Base-by-base conservation (phyloP, 2,329 filamentous ascomycete genomes). In the Epichloe amarillans region DNA sequence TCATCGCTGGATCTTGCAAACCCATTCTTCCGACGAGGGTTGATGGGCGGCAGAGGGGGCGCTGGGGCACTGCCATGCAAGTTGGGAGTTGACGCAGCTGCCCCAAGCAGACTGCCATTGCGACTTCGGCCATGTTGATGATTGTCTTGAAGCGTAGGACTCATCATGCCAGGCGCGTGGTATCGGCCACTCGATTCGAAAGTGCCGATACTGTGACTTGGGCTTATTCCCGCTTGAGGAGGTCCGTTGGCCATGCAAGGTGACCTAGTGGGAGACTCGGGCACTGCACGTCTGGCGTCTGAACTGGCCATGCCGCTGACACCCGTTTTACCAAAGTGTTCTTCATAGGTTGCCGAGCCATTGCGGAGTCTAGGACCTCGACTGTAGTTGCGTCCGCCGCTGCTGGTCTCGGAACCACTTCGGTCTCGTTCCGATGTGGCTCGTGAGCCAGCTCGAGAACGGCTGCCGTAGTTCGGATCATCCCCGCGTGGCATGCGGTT, bases 21-120 rank as follows among this genome's bases (percentile, higher is more conserved):
- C 3, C 64, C 62, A 10, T 70, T 71, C 49, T 74, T 71, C 10
- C 78, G 72, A 46, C 75, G 70, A 30, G 78, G 78, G 58, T 81
- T 81, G 60, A 82, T 76, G 2, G 77, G 77, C 2, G 78, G 78
- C 37, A 82, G 52, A 2, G 77, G 77, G 2, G 77, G 77, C 2
- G 66, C 69, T 26, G 59, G 52, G 17, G 60, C 57, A 11, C 58
- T 62, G 5, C 61, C 60, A 45, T 68, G 67, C 41, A 70, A 55
- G 52, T 69, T 68, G 1, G 69, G 65, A 5, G 66, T 66, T 12
- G 68, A 69, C 5, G 58, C 60, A 1, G 66, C 57, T 10, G 58
- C 57, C 1, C 57, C 56, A 2, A 66, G 60, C 14, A 66, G 52
- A 56, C 69, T 70, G 35, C 64, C 65, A 3, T 64, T 64, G 4